Evolutionary conservation across 352 stramenopile species (phyloP).

Genomic region (Pythium utonaiense): DNA sequence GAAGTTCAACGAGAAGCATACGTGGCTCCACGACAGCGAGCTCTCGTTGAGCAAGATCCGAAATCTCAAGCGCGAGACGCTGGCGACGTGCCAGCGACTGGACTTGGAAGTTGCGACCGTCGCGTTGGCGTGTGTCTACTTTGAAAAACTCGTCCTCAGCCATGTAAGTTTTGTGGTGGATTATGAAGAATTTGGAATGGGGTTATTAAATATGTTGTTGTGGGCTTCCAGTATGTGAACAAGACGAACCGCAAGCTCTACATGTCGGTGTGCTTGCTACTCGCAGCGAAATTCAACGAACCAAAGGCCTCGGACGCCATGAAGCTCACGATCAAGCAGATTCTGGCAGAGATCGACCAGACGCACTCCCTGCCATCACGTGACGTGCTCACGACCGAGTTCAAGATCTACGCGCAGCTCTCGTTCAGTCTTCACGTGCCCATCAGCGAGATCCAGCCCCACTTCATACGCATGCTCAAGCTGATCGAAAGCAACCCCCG

Average conservation of each 20-base stretch:
- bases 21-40: slow-evolving; percentile 77
- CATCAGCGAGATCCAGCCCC: slow-evolving; percentile 75
- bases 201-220: background rate
- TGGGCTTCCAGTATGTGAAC: slow-evolving; percentile 82
- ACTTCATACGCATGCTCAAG: slow-evolving; percentile 84
- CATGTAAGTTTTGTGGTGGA: slow-evolving; percentile 37
- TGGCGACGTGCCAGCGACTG: slow-evolving; percentile 68
- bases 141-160: slow-evolving; percentile 95
- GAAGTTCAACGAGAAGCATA: slow-evolving; percentile 95
- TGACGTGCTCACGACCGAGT: slow-evolving; percentile 87
- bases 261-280: slow-evolving; percentile 94
- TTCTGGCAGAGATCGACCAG: slow-evolving; percentile 75
- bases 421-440: slow-evolving; percentile 86
- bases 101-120: slow-evolving; percentile 93
- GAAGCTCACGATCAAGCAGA: slow-evolving; percentile 57
- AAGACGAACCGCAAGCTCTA: slow-evolving; percentile 95
- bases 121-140: slow-evolving; percentile 94
- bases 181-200: slow-evolving; percentile 42
- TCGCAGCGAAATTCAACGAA: slow-evolving; percentile 93
- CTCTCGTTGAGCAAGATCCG: slow-evolving; percentile 97
- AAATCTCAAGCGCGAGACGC: slow-evolving; percentile 90
- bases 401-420: slow-evolving; percentile 88
- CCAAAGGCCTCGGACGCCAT: slow-evolving; percentile 63
- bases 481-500: slow-evolving; percentile 85
- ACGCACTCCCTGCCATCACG: slow-evolving; percentile 76